Conservation (phyloP, 148 eudicot species). For the Rheum nobile region DNA sequence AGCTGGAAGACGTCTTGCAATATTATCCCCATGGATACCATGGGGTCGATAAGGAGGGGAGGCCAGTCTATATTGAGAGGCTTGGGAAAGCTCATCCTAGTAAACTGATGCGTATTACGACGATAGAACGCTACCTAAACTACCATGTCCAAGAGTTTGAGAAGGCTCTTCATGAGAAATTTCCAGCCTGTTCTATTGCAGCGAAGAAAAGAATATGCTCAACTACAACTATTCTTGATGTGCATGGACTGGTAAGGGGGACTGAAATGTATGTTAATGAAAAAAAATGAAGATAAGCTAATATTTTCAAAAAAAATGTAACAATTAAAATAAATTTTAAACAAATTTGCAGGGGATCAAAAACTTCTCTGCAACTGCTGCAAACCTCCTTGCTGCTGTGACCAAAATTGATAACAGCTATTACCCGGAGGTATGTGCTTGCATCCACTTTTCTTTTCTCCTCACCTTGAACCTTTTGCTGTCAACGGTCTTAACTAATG, state of each 20-base stretch:
- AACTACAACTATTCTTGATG: conserved; percentile 75
- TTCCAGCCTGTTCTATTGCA: conserved; percentile 83
- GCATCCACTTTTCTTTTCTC: neutral
- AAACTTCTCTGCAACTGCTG: conserved; percentile 54
- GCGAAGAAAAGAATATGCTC: conserved; percentile 59
- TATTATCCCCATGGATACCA: conserved; percentile 86
- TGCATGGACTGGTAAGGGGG: conserved; percentile 57
- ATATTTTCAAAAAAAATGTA: neutral
- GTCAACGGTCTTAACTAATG: neutral
- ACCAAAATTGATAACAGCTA: conserved; percentile 51
- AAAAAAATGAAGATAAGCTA: neutral
- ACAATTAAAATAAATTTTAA: neutral
- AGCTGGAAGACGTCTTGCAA: conserved; percentile 58
- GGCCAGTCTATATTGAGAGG: conserved; percentile 76
- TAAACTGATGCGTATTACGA: conserved; percentile 58
- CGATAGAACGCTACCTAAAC: conserved; percentile 54
- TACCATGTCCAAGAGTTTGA: conserved; percentile 86
- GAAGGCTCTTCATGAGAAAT: conserved; percentile 55
- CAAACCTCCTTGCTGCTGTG: conserved; percentile 49
- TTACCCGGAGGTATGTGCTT: conserved; percentile 56
- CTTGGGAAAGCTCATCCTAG: conserved; percentile 71
- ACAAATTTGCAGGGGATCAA: conserved; percentile 45
- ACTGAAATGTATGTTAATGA: neutral
- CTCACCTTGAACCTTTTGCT: neutral
- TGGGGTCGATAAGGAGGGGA: conserved; percentile 78